Conservation (phyloP, 495 filamentous ascomycete genomes). For the Daldinia decipiens region DNA sequence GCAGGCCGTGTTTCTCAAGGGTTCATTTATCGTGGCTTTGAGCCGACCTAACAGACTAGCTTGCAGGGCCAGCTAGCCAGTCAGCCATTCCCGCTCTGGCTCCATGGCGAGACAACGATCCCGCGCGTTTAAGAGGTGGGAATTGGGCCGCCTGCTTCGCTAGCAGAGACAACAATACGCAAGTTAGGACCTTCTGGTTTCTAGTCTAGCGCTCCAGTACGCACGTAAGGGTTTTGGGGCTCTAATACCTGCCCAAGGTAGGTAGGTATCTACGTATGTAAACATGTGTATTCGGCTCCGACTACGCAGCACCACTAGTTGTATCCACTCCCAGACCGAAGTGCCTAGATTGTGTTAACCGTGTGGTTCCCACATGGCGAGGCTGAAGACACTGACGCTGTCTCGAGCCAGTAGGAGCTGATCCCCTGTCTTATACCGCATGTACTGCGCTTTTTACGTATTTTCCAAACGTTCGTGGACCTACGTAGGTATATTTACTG, state of each 20-base stretch:
- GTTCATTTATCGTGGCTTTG: conserved; percentile 27
- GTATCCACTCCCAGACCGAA: conserved; percentile 10
- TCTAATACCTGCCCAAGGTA: not conserved
- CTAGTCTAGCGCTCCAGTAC: conserved; percentile 10
- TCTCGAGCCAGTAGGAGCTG: conserved; percentile 17
- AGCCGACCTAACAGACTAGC: conserved; percentile 14
- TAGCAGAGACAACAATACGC: conserved; percentile 27
- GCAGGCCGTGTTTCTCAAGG: conserved; percentile 30
- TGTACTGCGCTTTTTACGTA: not conserved
- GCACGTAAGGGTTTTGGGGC: conserved; percentile 13
- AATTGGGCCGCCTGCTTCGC: conserved; percentile 13
- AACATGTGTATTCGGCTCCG: conserved; percentile 26
- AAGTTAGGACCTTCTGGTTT: conserved; percentile 16
- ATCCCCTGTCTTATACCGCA: conserved; percentile 8
- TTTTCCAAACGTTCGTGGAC: not conserved
- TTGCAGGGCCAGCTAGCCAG: conserved; percentile 11
- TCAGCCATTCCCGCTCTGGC: conserved; percentile 39
- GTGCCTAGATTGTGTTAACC: not conserved
- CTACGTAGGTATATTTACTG: conserved; percentile 13
- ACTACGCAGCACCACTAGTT: conserved; percentile 6
- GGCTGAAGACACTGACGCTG: conserved; percentile 43
- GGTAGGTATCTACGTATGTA: not conserved
- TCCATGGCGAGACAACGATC: conserved; percentile 33
- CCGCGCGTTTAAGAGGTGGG: conserved; percentile 25
- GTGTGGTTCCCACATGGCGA: conserved; percentile 46